Percentiles rank a stretch among this genome's conserved stretches.
Conservation (phyloP, 192 early-diverging fungal genomes). For the Martensiomyces pterosporus region DNA sequence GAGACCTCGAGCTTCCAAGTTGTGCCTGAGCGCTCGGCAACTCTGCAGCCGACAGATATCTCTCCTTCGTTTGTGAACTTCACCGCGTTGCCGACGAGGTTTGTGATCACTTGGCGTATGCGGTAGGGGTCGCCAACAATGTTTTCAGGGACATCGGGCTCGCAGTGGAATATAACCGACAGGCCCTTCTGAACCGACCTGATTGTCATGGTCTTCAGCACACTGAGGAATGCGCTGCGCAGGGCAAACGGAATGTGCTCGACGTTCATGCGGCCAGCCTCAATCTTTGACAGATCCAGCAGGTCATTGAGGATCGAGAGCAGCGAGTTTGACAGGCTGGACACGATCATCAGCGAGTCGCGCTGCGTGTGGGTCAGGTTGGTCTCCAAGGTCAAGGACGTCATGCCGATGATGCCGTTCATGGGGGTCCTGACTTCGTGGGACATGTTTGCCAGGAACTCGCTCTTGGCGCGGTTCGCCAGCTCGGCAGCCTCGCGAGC, state of each 20-base stretch:
- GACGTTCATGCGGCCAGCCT: slow-evolving; percentile 77
- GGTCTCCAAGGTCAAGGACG: slow-evolving; percentile 67
- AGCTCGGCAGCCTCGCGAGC: slow-evolving; percentile 77
- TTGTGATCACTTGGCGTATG: slow-evolving; percentile 75
- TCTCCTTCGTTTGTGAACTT: slow-evolving; percentile 79
- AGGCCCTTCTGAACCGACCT: slow-evolving; percentile 74
- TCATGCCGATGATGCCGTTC: slow-evolving; percentile 79
- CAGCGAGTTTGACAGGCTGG: slow-evolving; percentile 64
- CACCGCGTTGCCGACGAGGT: slow-evolving; percentile 78
- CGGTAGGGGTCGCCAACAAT: slow-evolving; percentile 72
- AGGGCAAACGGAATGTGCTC: slow-evolving; percentile 69
- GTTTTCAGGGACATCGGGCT: slow-evolving; percentile 65
- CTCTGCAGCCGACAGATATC: slow-evolving; percentile 56
- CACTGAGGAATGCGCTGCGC: slow-evolving; percentile 57
- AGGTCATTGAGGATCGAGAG: slow-evolving; percentile 79
- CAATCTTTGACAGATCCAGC: slow-evolving; percentile 81
- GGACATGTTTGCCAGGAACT: slow-evolving; percentile 76
- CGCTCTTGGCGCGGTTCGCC: slow-evolving; percentile 73
- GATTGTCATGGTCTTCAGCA: slow-evolving; percentile 66
- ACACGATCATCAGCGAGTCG: slow-evolving; percentile 77
- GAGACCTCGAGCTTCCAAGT: slow-evolving; percentile 60
- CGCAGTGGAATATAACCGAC: slow-evolving; percentile 61
- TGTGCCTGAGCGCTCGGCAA: slow-evolving; percentile 31
- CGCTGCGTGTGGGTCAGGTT: slow-evolving; percentile 76
- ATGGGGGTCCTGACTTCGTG: slow-evolving; percentile 84